Conservation (phyloP, 495 filamentous ascomycete species). For the Aspergillus baeticus region DNA sequence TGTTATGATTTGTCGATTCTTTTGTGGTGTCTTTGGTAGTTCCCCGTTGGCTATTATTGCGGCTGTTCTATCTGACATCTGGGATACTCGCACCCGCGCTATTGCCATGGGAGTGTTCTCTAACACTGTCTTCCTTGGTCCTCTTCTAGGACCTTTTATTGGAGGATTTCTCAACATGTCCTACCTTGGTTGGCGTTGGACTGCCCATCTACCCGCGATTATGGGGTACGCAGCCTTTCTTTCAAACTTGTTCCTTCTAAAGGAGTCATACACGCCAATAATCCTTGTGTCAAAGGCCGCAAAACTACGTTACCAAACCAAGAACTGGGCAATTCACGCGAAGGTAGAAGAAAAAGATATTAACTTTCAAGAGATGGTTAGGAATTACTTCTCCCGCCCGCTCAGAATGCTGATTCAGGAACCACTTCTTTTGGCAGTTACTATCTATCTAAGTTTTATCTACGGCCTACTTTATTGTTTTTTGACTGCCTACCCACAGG, state of each 20-base stretch:
- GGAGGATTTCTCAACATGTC: slow-evolving; percentile 32
- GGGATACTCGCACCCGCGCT: slow-evolving; percentile 31
- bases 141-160: slow-evolving; percentile 41
- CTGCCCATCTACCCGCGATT: slow-evolving; percentile 17
- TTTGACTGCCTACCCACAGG: slow-evolving; percentile 43
- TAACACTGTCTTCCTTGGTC: slow-evolving; percentile 38
- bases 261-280: slow-evolving; percentile 66
- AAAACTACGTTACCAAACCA: slow-evolving; percentile 59
- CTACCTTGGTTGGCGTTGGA: slow-evolving; percentile 24
- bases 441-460: slow-evolving; percentile 59
- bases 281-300: slow-evolving; percentile 62
- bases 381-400: background rate
- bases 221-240: slow-evolving; percentile 19
- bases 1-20: slow-evolving; percentile 42
- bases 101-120: slow-evolving; percentile 42
- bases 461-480: slow-evolving; percentile 68
- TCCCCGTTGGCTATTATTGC: slow-evolving; percentile 38
- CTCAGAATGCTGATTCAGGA: slow-evolving; percentile 45
- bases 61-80: slow-evolving; percentile 44
- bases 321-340: slow-evolving; percentile 36
- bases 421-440: slow-evolving; percentile 50
- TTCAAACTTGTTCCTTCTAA: slow-evolving; percentile 41
- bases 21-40: slow-evolving; percentile 41
- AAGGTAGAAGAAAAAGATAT: background rate
- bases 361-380: background rate